Conservation (phyloP, 352 stramenopile species). For the Pythium guiyangense region DNA sequence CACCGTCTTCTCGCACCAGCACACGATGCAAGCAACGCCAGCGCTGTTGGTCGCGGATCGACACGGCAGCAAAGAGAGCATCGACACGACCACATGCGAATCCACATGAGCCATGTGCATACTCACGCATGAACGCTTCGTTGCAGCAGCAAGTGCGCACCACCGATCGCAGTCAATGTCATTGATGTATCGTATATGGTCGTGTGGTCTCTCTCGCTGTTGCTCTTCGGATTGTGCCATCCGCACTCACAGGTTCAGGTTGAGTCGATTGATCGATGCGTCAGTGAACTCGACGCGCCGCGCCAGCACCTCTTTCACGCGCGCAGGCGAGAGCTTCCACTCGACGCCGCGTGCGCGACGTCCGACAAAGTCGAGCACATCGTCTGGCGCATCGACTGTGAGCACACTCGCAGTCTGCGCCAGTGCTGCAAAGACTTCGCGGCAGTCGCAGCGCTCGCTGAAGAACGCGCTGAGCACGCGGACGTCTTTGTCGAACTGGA, state of each 20-base stretch:
- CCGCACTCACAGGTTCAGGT: conserved; percentile 19
- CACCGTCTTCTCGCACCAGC: no score
- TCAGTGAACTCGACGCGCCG: conserved; percentile 77
- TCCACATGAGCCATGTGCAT: no score
- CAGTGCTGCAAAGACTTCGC: conserved; percentile 51
- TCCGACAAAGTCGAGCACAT: conserved; percentile 75
- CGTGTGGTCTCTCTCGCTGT: no score
- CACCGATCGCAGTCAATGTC: no score
- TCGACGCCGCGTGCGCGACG: conserved; percentile 53
- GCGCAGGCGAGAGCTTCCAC: conserved; percentile 62
- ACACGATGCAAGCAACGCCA: no score
- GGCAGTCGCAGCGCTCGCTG: conserved; percentile 41
- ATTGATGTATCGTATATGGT: no score
- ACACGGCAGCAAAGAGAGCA: no score
- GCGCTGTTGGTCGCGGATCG: no score
- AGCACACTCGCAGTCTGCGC: conserved; percentile 69
- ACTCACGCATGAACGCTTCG: no score
- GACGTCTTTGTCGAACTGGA: conserved; percentile 87
- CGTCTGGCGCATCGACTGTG: conserved; percentile 61
- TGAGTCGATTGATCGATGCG: conserved; percentile 56
- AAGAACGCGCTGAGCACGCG: conserved; percentile 71
- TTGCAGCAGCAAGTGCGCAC: no score
- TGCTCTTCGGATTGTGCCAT: no score
- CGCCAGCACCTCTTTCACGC: conserved; percentile 72
- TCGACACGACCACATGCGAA: no score